These are phyloP conservation scores for Penicillium desertorum DNA, from an alignment of 495 filamentous ascomycete genomes.

Conservation along the genomic window DNA sequence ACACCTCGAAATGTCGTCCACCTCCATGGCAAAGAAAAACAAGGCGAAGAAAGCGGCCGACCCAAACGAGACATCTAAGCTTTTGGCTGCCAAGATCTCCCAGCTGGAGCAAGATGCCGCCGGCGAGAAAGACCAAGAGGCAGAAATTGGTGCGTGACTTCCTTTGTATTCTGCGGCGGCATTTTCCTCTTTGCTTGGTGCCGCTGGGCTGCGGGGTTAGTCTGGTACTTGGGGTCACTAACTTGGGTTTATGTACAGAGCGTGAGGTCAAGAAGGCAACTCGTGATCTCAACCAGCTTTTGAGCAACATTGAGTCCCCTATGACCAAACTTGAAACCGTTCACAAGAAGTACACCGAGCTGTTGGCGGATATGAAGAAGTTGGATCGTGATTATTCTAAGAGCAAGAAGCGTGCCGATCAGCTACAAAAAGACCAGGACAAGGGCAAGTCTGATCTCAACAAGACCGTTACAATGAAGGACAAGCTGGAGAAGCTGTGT, in stretches of 20 bases:
- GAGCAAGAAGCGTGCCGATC: conserved; percentile 92
- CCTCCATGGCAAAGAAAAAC: conserved; percentile 59
- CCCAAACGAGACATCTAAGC: conserved; percentile 81
- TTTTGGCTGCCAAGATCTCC: conserved; percentile 88
- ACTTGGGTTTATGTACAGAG: conserved; percentile 47
- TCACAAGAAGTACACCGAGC: conserved; percentile 86
- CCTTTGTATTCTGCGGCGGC: conserved; percentile 15
- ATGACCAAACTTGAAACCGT: conserved; percentile 78
- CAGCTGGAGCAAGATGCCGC: conserved; percentile 91
- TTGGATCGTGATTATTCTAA: conserved; percentile 91
- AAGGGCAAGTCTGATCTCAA: conserved; percentile 79
- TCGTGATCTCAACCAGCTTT: conserved; percentile 77
- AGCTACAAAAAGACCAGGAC: conserved; percentile 96
- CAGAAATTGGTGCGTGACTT: conserved; percentile 84
- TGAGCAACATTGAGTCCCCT: conserved; percentile 74
- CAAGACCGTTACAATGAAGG: conserved; percentile 82
- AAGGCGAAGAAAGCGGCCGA: conserved; percentile 75
- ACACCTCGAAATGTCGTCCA: conserved; percentile 39
- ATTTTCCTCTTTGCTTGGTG: conserved; percentile 11
- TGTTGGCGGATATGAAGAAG: conserved; percentile 90
- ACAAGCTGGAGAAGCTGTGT: conserved; percentile 93
- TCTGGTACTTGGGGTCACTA: conserved; percentile 18
- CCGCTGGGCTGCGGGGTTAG: conserved; percentile 5
- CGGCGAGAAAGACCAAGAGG: conserved; percentile 91
- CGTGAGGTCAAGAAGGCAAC: conserved; percentile 91